Evolutionary conservation across 352 stramenopile genomes (phyloP).

Genomic region (Discostella stelligera): DNA sequence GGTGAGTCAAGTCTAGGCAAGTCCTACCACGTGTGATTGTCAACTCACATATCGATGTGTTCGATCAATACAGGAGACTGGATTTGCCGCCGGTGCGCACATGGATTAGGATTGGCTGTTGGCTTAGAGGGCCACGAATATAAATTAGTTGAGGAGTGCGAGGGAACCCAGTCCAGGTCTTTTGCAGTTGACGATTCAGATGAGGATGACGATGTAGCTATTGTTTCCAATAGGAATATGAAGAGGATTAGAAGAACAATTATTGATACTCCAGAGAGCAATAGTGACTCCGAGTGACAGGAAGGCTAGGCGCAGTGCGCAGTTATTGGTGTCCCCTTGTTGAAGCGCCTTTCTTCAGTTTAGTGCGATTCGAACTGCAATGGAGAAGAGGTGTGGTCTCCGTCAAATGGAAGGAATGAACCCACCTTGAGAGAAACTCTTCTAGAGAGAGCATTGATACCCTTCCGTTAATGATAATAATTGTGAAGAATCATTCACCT

Average conservation of each 20-base stretch:
- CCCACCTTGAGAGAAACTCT: no score
- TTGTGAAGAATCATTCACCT: no score
- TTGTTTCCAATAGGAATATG: conserved; percentile 5
- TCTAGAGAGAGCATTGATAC: no score
- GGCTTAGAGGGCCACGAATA: conserved; percentile 49
- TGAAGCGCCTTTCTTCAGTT: no score
- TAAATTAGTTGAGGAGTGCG: conserved; percentile 6
- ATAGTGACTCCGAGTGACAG: conserved; percentile 10
- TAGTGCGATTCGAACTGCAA: no score
- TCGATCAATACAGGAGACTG: conserved; percentile 48
- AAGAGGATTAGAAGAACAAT: conserved; percentile 18
- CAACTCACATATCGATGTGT: neutral
- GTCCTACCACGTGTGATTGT: conserved; percentile 9
- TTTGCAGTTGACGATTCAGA: conserved; percentile 15
- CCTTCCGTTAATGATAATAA: no score
- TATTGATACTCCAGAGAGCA: conserved; percentile 6
- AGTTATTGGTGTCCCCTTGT: no score
- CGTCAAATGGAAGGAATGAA: no score
- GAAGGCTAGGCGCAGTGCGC: neutral
- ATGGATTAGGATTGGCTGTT: conserved; percentile 36
- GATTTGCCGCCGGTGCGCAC: conserved; percentile 63
- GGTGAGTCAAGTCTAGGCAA: conserved; percentile 14
- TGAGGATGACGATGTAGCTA: conserved; percentile 9
- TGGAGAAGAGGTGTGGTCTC: no score
- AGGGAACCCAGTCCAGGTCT: conserved; percentile 4